Base-by-base conservation (phyloP, 305 asterid species). In the Coffea humblotiana region DNA sequence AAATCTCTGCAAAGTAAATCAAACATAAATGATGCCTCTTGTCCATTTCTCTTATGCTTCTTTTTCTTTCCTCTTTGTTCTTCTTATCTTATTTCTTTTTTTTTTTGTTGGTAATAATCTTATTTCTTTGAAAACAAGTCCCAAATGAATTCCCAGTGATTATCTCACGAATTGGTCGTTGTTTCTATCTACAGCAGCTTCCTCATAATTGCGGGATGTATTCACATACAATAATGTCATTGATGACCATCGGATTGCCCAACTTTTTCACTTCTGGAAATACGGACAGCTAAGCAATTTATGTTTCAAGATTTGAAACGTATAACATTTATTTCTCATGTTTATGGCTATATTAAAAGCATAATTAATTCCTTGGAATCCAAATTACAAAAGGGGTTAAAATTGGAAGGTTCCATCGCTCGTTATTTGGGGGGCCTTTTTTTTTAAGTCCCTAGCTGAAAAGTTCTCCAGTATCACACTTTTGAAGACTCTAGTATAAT, bases 221-320 rank as follows among this genome's bases (percentile, higher is more conserved):
- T 61, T 61, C 67, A 2, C 3, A 25, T 61, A 23, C 3, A 61
- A 61, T 10, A 61, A 61, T 10, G 67, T 25, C 6, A 61, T 61
- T n/a, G 35, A 61, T 61, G 67, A 9, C 27, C 65, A 2, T n/a
- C 16, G 67, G 15, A 61, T 61, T 61, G 10, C 25, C 35, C 67
- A 61, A 37, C 10, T n/a, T 58, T 21, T n/a, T 25, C 16, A 63
- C 18, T 2, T n/a, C 37, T 63, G 3, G 35, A 23, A n/a, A 61
- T 61, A 23, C 10, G 67, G 68, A 10, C 37, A 63, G 68, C 68
- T 25, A n/a, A 63, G 51, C 77, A 74, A 74, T 73, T 18, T 19
- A 29, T 32, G 21, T 25, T n/a, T 56, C 3, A 74, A 32, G 67
- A 74, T 54, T 18, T 74, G 77, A 74, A 32, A 74, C 43, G 45